Conservation (phyloP, 2,329 filamentous ascomycete genomes). For the Acrocalymma vagum region DNA sequence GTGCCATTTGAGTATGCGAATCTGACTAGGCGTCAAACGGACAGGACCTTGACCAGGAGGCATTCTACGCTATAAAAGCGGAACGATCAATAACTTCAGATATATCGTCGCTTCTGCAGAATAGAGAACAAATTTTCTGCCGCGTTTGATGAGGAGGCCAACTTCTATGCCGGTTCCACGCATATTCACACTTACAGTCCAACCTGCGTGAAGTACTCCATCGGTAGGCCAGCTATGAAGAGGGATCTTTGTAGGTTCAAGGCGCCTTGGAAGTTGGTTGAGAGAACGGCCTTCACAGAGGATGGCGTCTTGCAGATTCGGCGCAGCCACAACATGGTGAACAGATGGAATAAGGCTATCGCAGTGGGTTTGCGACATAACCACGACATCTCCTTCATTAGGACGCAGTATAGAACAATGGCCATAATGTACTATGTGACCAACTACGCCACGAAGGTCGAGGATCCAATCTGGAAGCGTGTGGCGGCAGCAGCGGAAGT, state of each 20-base stretch:
- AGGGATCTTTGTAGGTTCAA: conserved; percentile 5
- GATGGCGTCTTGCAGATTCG: conserved; percentile 2
- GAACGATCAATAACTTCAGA: conserved; percentile 1
- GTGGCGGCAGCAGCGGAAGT: conserved; percentile 3
- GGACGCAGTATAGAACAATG: conserved; percentile 4
- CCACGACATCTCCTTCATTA: conserved; percentile 6
- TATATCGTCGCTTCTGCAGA: conserved; percentile 2
- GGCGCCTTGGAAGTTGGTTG: conserved; percentile 3
- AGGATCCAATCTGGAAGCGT: conserved; percentile 3
- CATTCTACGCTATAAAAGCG: conserved; percentile 1
- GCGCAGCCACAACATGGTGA: conserved; percentile 4
- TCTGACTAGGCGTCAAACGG: neutral
- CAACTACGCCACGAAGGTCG: conserved; percentile 4
- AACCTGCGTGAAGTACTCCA: conserved; percentile 4
- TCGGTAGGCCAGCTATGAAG: neutral
- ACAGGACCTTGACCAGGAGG: conserved; percentile 5
- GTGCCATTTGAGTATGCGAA: too few relatives aligned
- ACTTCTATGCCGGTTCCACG: conserved; percentile 1
- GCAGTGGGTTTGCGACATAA: conserved; percentile 2
- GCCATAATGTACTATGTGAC: conserved; percentile 4
- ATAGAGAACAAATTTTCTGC: conserved; percentile 2
- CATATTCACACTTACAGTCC: conserved; percentile 5
- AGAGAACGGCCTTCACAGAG: conserved; percentile 1
- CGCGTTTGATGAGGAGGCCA: conserved; percentile 2
- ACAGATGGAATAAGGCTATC: conserved; percentile 5